These are phyloP conservation scores for Thalassia testudinum DNA, from an alignment of 116 monocot genomes.

Conservation along the genomic window DNA sequence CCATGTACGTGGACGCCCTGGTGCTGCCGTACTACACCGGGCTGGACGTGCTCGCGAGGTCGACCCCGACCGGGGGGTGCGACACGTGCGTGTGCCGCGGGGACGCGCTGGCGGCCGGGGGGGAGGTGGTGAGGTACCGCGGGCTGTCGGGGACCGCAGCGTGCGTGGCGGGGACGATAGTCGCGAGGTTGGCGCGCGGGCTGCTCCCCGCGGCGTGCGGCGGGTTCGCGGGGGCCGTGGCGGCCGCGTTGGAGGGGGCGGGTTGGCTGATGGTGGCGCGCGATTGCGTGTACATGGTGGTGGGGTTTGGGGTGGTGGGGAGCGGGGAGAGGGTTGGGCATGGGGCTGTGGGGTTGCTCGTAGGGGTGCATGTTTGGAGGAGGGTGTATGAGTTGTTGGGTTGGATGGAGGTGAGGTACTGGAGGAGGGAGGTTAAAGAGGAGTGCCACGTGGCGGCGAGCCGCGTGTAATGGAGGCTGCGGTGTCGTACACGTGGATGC, in stretches of 20 bases:
- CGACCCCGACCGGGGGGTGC: slow-evolving; percentile 44
- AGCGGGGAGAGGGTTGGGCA: slow-evolving; percentile 9
- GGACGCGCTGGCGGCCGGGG: slow-evolving; percentile 53
- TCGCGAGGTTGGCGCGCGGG: slow-evolving; percentile 39
- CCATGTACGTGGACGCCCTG: slow-evolving; percentile 45
- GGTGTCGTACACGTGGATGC: too few relatives aligned
- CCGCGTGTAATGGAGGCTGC: too few relatives aligned
- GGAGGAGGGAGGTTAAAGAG: neutral
- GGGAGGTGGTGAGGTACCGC: slow-evolving; percentile 29
- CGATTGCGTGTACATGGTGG: slow-evolving; percentile 33
- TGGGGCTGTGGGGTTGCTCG: slow-evolving; percentile 23
- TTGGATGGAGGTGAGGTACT: neutral
- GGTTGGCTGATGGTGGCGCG: slow-evolving; percentile 35
- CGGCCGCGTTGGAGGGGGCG: slow-evolving; percentile 21
- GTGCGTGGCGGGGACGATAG: slow-evolving; percentile 33
- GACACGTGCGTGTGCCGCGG: slow-evolving; percentile 53
- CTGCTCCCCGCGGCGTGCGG: slow-evolving; percentile 17
- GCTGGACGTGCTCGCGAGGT: slow-evolving; percentile 39
- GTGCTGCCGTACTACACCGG: slow-evolving; percentile 81
- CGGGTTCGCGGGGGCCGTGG: slow-evolving; percentile 13
- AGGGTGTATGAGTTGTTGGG: slow-evolving; percentile 7
- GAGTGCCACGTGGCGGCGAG: too few relatives aligned
- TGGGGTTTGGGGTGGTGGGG: slow-evolving; percentile 7
- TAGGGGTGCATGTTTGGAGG: slow-evolving; percentile 29
- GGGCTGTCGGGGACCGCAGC: slow-evolving; percentile 47